Evolutionary conservation across 805 yeast species (phyloP).

Genomic region (Saccharomycopsis babjevae): DNA sequence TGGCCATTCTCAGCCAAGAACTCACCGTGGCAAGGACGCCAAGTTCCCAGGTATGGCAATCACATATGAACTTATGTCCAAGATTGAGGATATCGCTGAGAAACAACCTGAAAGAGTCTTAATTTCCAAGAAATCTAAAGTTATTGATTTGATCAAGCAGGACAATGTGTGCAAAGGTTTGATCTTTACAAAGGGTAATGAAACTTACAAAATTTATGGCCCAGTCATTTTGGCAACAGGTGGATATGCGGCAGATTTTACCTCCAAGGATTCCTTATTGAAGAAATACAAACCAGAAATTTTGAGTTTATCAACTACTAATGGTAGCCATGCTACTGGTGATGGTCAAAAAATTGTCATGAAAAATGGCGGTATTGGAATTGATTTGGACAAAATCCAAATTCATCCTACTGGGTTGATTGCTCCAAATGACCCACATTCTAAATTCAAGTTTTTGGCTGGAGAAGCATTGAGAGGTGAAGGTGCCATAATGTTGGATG

Average conservation of each 20-base stretch:
- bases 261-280: constrained; percentile 36
- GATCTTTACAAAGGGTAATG: constrained; percentile 11
- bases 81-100: constrained; percentile 36
- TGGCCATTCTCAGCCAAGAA: constrained; percentile 72
- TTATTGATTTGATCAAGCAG: constrained; percentile 33
- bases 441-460: constrained; percentile 45
- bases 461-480: constrained; percentile 60
- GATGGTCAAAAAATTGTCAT: constrained; percentile 51
- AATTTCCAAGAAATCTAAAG: constrained; percentile 33
- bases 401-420: constrained; percentile 62
- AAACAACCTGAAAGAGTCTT: constrained; percentile 33
- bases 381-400: constrained; percentile 56
- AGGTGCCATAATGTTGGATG: constrained; percentile 49
- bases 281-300: constrained; percentile 51
- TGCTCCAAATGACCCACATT: constrained; percentile 39
- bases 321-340: constrained; percentile 52
- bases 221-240: constrained; percentile 58
- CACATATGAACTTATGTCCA: constrained; percentile 42
- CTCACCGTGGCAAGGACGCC: constrained; percentile 67
- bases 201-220: constrained; percentile 26
- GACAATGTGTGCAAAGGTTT: constrained; percentile 18
- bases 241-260: constrained; percentile 58
- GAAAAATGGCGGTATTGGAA: constrained; percentile 41
- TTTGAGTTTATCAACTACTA: constrained; percentile 45
- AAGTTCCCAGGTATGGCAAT: constrained; percentile 60